Percentiles rank a stretch among this genome's conserved stretches.
These are phyloP conservation scores for Paraleonurus japonicus DNA, from an alignment of 257 asterid genomes.

Conservation along the genomic window DNA sequence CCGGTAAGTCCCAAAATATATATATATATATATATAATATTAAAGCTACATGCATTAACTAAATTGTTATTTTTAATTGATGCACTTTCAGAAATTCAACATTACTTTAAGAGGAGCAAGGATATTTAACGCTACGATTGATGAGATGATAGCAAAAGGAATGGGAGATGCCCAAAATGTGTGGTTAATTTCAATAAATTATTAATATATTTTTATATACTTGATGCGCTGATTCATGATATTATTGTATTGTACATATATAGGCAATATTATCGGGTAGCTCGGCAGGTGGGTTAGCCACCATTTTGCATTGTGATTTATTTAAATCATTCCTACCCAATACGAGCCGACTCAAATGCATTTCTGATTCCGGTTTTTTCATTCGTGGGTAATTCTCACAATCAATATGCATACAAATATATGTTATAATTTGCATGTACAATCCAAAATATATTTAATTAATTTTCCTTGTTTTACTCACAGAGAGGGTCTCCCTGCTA, in stretches of 20 bases:
- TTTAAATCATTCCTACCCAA: slow-evolving; percentile 27
- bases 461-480: neutral
- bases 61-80: neutral
- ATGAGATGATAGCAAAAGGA: neutral
- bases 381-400: slow-evolving; percentile 16
- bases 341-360: slow-evolving; percentile 30
- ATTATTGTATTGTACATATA: neutral
- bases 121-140: neutral
- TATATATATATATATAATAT: neutral
- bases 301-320: slow-evolving; percentile 34
- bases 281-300: slow-evolving; percentile 40
- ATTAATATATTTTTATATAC: no score
- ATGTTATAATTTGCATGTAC: no score
- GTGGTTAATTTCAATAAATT: no score
- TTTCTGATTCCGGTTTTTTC: slow-evolving; percentile 16
- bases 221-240: neutral
- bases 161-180: neutral
- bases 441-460: neutral
- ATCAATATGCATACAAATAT: neutral
- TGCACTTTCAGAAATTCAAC: neutral
- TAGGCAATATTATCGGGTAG: slow-evolving; percentile 37
- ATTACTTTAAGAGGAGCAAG: neutral
- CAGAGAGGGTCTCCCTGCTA: slow-evolving; percentile 18
- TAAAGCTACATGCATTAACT: neutral
- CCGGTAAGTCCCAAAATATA: neutral